Percentiles rank a stretch among this genome's conserved stretches.
Conservation (phyloP, 345 rosid genomes). For the Geranium rotundifolium region DNA sequence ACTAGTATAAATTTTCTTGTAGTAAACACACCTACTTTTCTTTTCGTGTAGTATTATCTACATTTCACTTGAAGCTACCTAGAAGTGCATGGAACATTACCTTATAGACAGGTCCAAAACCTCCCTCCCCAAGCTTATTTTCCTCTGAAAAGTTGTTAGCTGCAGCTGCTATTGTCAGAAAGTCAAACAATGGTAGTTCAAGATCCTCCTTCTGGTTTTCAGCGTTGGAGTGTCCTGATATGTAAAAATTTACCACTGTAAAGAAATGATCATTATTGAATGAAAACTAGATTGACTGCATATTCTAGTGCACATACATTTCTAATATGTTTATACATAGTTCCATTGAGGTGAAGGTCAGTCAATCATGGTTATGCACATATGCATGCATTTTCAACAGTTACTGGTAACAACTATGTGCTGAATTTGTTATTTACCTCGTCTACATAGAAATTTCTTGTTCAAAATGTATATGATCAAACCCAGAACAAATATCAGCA, state of each 20-base stretch:
- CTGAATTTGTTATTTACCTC: background rate
- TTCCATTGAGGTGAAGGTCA: background rate
- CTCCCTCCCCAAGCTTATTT: conserved; percentile 9
- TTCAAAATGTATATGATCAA: background rate
- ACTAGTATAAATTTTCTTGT: too few species aligned
- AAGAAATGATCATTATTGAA: background rate
- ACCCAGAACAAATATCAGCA: background rate
- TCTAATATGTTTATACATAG: background rate
- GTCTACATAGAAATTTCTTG: background rate
- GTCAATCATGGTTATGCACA: background rate
- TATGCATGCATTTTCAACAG: too few species aligned
- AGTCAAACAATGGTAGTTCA: conserved; percentile 25
- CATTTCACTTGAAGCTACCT: background rate
- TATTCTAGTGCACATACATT: background rate
- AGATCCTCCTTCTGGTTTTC: conserved; percentile 12
- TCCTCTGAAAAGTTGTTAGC: conserved; percentile 7
- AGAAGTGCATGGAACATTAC: background rate
- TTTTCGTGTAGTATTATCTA: too few species aligned
- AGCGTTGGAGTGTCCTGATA: background rate
- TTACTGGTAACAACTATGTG: background rate
- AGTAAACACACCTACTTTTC: too few species aligned
- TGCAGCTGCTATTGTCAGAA: conserved; percentile 11
- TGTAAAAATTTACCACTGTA: background rate
- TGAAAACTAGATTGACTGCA: background rate
- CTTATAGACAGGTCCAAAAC: conserved; percentile 13